phyloP scores from a whole-genome alignment of 768 basidiomycete species.

The Tubosaeta sp. region DNA sequence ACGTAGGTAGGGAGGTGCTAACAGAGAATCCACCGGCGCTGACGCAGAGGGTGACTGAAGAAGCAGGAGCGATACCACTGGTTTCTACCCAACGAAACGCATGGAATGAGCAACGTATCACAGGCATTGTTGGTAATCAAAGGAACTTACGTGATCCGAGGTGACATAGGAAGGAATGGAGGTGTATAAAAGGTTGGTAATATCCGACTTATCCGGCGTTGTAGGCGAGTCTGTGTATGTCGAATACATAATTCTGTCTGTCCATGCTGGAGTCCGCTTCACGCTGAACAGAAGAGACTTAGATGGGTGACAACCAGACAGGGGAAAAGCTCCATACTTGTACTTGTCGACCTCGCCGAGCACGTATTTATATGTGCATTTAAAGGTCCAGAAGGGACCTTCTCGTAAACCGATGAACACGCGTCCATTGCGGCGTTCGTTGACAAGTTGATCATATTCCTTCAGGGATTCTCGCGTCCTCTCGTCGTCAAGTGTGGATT shows the following conservation, averaged over 20 bases:
- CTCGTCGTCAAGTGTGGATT: slow-evolving; percentile 44
- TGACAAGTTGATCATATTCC: slow-evolving; percentile 68
- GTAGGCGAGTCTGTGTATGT: slow-evolving; percentile 65
- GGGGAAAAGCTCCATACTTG: slow-evolving; percentile 42
- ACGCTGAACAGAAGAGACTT: slow-evolving; percentile 34
- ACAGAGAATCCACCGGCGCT: slow-evolving; percentile 16
- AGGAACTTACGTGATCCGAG: slow-evolving; percentile 76
- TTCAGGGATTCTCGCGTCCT: slow-evolving; percentile 55
- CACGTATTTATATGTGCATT: slow-evolving; percentile 86
- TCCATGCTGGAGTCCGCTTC: slow-evolving; percentile 85
- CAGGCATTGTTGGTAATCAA: background rate
- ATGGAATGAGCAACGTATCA: background rate
- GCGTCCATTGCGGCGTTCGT: slow-evolving; percentile 59
- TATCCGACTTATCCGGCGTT: slow-evolving; percentile 45
- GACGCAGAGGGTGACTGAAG: slow-evolving; percentile 42
- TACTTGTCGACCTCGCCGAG: slow-evolving; percentile 82
- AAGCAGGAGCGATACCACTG: slow-evolving; percentile 70
- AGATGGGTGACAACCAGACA: background rate
- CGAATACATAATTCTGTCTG: slow-evolving; percentile 86
- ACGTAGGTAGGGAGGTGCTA: slow-evolving; percentile 38
- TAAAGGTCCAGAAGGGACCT: slow-evolving; percentile 86
- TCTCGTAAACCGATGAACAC: slow-evolving; percentile 74
- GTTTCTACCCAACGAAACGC: slow-evolving; percentile 55
- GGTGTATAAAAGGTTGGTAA: slow-evolving; percentile 70
- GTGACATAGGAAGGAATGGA: slow-evolving; percentile 79